Evolutionary conservation across 1,284 basidiomycete genomes (phyloP), one percentile per base, ranked within the genome.

Genomic region (Cutaneotrichosporon sp.): DNA sequence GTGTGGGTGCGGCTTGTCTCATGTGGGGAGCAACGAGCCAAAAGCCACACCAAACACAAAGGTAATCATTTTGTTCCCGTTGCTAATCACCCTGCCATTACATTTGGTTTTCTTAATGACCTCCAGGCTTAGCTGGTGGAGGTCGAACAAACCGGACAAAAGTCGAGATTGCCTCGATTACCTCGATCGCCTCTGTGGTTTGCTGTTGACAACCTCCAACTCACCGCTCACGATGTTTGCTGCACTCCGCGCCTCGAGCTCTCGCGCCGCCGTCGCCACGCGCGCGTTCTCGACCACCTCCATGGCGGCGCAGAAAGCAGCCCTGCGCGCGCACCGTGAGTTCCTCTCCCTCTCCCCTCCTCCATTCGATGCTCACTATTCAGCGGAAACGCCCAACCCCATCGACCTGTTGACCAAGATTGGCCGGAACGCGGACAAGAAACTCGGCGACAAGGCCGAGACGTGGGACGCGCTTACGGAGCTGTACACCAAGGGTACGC

Each of bases 351-450:
- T 40, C 23, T 13, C 15, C 10, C 15, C 22, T 33, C 47, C 23
- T 43, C 20, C 23, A 8, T 18, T 21, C 35, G 4, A 21, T 15
- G 14, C 22, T 38, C 36, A 4, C 37, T 14, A 20, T 23, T 3
- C 51, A 71, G 69, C 56, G 23, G 61, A 67, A 51, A 60, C 58
- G 1, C 55, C 64, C 2, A 60, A 47, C 1, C 72, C 72, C 9
- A 49, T 53, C 17, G 66, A 65, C 42, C 60, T 73, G 18, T 53
- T 72, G 30, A 48, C 58, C 12, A 61, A 61, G 51, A 71, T 73
- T 23, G 72, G 72, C 17, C 62, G 70, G 17, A 63, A 64, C 46
- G 66, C 68, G n/a, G 67, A 70, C 34, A 71, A 67, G 54, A 63
- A 64, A 35, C 54, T 73, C 9, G 63, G 58, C 14, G 53, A 58